Base-by-base conservation (phyloP, 176 grass and related monocot genomes). In the Lolium rigidum region DNA sequence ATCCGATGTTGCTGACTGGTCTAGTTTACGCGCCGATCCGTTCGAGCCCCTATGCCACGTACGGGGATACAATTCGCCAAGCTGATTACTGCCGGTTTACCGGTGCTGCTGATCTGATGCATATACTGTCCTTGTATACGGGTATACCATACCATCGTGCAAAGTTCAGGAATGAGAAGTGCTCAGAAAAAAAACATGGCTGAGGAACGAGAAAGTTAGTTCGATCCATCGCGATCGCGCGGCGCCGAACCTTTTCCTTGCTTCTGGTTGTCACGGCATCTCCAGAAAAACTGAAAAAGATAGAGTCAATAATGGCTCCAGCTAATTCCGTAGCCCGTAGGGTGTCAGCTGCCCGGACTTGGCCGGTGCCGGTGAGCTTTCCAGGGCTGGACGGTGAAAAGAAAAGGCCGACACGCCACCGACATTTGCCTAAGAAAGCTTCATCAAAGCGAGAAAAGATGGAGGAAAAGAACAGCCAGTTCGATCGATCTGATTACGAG, bases 381-480 rank as follows among this genome's bases (percentile, higher is more conserved):
- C 46, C 64, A 7, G 10, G 21, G 16, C 10, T 48, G 82, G 82
- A 59, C 82, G 68, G 55, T 16, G 18, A 16, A 14, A 90, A 91
- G 75, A 78, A 87, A 87, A 80, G 89, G 81, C 85, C 81, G 80
- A 87, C 89, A 91, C 3, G 89, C 59, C 89, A 91, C 85, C 81
- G 89, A 84, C 89, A 76, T 91, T 76, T 69, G 41, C 50, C 49
- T 7, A 48, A 58, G 68, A 75, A 81, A 84, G 84, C 76, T 57
- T 10, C 17, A 44, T 37, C 80, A 90, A 91, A 87, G 89, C 69
- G 26, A 82, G 31, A 75, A 26, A 37, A 15, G n/a, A 13, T 37
- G 14, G 2, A 10, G 62, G 1, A 38, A 84, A 84, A 64, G 28
- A 74, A 52, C 3, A 12, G 74, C 70, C 43, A 24, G 6, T 44